These are phyloP conservation scores for Teratosphaeria nubilosa DNA, from an alignment of 2,329 filamentous ascomycete genomes.

Conservation along the genomic window DNA sequence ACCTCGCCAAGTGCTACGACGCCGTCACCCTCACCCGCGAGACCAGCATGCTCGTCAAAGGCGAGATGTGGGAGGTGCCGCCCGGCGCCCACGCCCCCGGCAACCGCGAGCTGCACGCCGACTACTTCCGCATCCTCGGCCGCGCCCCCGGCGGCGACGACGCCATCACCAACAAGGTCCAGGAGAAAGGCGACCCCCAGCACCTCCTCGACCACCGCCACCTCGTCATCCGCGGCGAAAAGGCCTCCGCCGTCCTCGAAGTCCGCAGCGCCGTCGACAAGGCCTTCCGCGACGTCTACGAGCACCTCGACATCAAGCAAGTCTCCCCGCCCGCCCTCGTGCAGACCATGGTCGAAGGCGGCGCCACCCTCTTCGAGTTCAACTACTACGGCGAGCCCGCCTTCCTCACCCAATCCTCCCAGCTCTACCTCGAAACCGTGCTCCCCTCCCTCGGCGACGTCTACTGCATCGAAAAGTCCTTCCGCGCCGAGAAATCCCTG, in stretches of 20 bases:
- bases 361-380: conserved; percentile 80
- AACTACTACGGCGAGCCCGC: conserved; percentile 83
- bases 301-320: conserved; percentile 67
- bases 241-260: conserved; percentile 74
- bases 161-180: conserved; percentile 76
- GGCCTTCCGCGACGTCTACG: conserved; percentile 70
- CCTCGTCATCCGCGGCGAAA: conserved; percentile 75
- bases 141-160: conserved; percentile 78
- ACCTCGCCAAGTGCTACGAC: conserved; percentile 85
- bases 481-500: conserved; percentile 92
- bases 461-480: conserved; percentile 97
- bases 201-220: conserved; percentile 74
- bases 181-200: conserved; percentile 58
- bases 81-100: conserved; percentile 68
- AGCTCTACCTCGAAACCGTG: conserved; percentile 94
- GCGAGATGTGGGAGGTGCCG: conserved; percentile 75
- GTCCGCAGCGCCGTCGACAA: conserved; percentile 71
- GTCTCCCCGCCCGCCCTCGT: conserved; percentile 85
- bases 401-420: conserved; percentile 92
- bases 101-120: conserved; percentile 78
- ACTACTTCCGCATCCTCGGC: conserved; percentile 72
- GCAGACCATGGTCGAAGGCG: conserved; percentile 90
- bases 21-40: conserved; percentile 75
- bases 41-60: conserved; percentile 75
- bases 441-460: conserved; percentile 85